Evolutionary conservation across 2,329 filamentous ascomycete genomes (phyloP), one percentile per base, ranked within the genome.

Genomic region (Sphaceloma murrayae): DNA sequence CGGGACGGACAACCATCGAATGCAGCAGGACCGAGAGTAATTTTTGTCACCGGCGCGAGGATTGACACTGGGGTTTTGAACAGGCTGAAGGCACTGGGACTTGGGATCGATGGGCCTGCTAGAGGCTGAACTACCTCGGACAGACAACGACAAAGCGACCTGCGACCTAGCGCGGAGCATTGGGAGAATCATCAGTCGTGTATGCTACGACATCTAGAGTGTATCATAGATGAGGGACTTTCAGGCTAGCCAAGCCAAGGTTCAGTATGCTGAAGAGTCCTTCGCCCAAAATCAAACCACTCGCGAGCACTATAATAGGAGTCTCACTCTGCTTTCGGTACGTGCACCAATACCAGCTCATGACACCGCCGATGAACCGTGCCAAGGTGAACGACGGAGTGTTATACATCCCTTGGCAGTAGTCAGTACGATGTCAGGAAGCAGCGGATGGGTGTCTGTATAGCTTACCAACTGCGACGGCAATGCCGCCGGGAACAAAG

Each of bases 371-470:
- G 7, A 85, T 77, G 0, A 86, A 84, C 49, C 91, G 72, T 0
- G 91, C 88, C 27, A 98, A 68, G 0, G 91, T 98, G 59, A 98
- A 98, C 0, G 86, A 94, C 0, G 91, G 91, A 0, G 89, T 86
- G 56, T 96, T 98, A 65, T 96, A 98, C 78, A 98, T 98, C 38
- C 91, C 82, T n/a, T 81, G 53, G 10, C 11, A 48, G 3, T 14
- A 18, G 39, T 49, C 34, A 47, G 32, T 29, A 22, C 43, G 17
- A 18, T 33, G 19, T 22, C 16, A n/a, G n/a, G n/a, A n/a, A n/a
- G n/a, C n/a, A 2, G 10, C 22, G 4, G 10, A 26, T 13, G 11
- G 29, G 30, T 26, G 4, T 33, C 13, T 19, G 13, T 7, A 31
- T 31, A 14, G 67, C 74, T 61, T 64, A 82, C 81, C 88, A 55